phyloP scores from a whole-genome alignment of 371 early-diverging fungal species.

The Lichtheimia hyalospora region DNA sequence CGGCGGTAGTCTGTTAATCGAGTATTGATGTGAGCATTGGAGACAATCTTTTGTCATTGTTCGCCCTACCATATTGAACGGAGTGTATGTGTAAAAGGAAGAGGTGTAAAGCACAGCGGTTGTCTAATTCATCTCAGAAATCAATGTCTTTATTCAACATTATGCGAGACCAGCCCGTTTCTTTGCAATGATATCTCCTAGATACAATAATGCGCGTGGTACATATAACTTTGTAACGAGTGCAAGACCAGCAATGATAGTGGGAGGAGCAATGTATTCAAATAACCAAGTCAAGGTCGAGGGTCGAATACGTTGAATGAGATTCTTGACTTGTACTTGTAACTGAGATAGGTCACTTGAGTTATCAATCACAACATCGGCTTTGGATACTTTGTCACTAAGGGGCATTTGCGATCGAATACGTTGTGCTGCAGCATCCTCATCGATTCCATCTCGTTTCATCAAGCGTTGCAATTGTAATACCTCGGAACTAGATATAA shows the following conservation, averaged over 20 bases:
- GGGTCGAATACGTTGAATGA: constrained; percentile 48
- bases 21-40: background rate
- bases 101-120: background rate
- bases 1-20: constrained; percentile 63
- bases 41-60: too few relatives aligned
- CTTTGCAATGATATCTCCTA: constrained; percentile 11
- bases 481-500: constrained; percentile 59
- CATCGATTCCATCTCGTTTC: constrained; percentile 66
- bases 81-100: background rate
- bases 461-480: constrained; percentile 77
- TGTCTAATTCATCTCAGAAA: too few relatives aligned
- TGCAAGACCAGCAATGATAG: constrained; percentile 11
- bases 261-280: constrained; percentile 44
- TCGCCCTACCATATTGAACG: too few relatives aligned
- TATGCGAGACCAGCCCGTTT: background rate
- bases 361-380: constrained; percentile 87
- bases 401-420: constrained; percentile 86
- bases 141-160: background rate
- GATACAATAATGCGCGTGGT: constrained; percentile 4
- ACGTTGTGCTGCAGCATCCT: constrained; percentile 68
- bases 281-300: constrained; percentile 37
- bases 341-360: constrained; percentile 66
- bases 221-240: constrained; percentile 13
- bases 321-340: constrained; percentile 57
- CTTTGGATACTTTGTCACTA: constrained; percentile 70